Evolutionary conservation across 2,329 filamentous ascomycete species (phyloP).

Genomic region (Microcyclospora tardicrescens): DNA sequence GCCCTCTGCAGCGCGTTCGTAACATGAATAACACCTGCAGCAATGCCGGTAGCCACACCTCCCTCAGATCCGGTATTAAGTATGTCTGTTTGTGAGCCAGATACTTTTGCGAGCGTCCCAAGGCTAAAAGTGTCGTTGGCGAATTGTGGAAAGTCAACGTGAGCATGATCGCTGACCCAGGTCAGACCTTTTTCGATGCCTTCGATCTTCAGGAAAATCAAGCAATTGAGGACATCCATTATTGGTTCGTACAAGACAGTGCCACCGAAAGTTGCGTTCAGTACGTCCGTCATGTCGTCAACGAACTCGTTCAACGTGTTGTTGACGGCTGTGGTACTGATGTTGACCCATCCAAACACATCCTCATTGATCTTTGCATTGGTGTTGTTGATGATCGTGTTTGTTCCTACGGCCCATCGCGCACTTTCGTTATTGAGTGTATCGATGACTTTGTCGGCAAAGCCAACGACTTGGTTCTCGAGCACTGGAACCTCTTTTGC

Average conservation of each 20-base stretch:
- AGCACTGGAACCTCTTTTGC: slow-evolving; percentile 65
- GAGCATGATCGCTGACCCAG: slow-evolving; percentile 80
- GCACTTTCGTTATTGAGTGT: slow-evolving; percentile 60
- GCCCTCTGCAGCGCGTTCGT: slow-evolving; percentile 51
- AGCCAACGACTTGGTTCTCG: slow-evolving; percentile 60
- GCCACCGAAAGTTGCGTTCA: slow-evolving; percentile 68
- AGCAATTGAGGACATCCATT: slow-evolving; percentile 66
- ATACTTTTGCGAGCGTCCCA: slow-evolving; percentile 50
- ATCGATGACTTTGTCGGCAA: slow-evolving; percentile 64
- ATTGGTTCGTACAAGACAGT: slow-evolving; percentile 71
- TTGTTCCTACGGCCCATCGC: slow-evolving; percentile 65
- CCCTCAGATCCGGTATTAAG: slow-evolving; percentile 58
- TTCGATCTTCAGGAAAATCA: slow-evolving; percentile 78
- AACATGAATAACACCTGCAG: slow-evolving; percentile 59
- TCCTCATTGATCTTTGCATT: slow-evolving; percentile 67
- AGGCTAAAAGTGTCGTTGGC: slow-evolving; percentile 70
- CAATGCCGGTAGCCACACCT: slow-evolving; percentile 69
- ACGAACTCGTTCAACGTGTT: slow-evolving; percentile 74
- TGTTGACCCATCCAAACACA: slow-evolving; percentile 76
- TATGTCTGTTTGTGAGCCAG: slow-evolving; percentile 51
- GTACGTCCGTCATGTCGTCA: slow-evolving; percentile 57
- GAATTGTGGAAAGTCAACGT: slow-evolving; percentile 68
- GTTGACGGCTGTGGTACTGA: slow-evolving; percentile 71
- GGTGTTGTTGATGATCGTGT: slow-evolving; percentile 53
- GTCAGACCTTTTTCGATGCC: slow-evolving; percentile 78